A percentile compares a stretch with the other conserved stretches of the same genome.
Conservation (phyloP, 495 filamentous ascomycete genomes). For the Ascodesmis nigricans region DNA sequence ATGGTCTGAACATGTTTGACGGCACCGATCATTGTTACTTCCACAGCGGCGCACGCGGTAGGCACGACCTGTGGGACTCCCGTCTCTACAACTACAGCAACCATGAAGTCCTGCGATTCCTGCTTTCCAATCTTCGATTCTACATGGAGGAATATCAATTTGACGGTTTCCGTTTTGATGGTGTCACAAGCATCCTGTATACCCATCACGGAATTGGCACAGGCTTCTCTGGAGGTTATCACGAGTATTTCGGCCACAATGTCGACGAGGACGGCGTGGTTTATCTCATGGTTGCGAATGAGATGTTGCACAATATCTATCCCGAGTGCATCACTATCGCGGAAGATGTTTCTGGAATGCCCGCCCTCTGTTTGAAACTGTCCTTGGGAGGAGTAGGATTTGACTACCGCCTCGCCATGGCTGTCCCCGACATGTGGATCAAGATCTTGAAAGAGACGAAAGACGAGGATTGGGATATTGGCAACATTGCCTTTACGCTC, state of each 20-base stretch:
- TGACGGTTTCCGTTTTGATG: constrained; percentile 94
- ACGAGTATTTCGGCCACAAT: constrained; percentile 81
- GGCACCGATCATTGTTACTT: constrained; percentile 90
- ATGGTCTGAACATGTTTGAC: constrained; percentile 88
- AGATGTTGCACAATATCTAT: constrained; percentile 78
- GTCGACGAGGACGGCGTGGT: constrained; percentile 94
- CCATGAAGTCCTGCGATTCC: constrained; percentile 84
- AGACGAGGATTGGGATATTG: constrained; percentile 86
- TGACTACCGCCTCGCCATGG: constrained; percentile 95
- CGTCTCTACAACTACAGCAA: constrained; percentile 90
- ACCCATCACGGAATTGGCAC: constrained; percentile 90
- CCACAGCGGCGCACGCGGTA: constrained; percentile 61
- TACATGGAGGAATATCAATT: constrained; percentile 99
- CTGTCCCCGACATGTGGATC: constrained; percentile 96
- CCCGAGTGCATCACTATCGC: constrained; percentile 76
- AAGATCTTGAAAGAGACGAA: constrained; percentile 87
- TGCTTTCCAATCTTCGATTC: constrained; percentile 86
- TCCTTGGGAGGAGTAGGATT: constrained; percentile 81
- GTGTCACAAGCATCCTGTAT: constrained; percentile 96
- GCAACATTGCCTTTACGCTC: constrained; percentile 58
- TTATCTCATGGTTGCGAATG: constrained; percentile 90
- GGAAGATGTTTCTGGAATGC: constrained; percentile 97
- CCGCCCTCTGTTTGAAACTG: constrained; percentile 68
- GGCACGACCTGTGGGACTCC: constrained; percentile 87
- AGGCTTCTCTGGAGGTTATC: constrained; percentile 93